phyloP scores from a whole-genome alignment of 257 asterid species.

The Thymus mandschuricus region DNA sequence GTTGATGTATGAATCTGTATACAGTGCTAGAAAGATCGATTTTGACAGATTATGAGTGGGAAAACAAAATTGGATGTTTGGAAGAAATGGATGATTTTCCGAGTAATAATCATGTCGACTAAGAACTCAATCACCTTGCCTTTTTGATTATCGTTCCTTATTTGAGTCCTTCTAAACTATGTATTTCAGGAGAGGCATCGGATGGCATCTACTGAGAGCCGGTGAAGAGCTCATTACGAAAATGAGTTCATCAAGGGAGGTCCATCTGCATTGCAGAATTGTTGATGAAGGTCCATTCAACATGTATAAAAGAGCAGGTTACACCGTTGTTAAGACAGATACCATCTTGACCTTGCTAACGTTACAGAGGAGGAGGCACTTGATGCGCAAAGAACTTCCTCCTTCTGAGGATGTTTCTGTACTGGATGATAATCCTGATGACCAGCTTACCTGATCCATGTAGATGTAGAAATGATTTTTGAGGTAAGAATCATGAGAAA shows the following conservation, averaged over 20 bases:
- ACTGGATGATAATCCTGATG: conserved; percentile 44
- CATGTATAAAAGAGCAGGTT: conserved; percentile 88
- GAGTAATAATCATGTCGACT: too few relatives aligned
- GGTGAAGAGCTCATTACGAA: conserved; percentile 77
- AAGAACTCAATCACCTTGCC: neutral
- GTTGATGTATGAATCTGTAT: neutral
- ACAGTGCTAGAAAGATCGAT: too few relatives aligned
- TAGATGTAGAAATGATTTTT: conserved; percentile 27
- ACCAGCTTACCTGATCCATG: conserved; percentile 40
- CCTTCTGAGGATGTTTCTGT: conserved; percentile 42
- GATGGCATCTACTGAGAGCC: conserved; percentile 90
- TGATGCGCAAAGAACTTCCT: conserved; percentile 82
- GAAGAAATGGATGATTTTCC: neutral
- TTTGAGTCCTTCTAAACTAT: conserved; percentile 10
- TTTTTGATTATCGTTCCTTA: neutral
- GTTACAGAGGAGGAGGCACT: conserved; percentile 86
- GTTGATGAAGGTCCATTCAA: conserved; percentile 81
- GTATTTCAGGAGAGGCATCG: conserved; percentile 84
- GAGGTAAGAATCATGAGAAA: conserved; percentile 40
- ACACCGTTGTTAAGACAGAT: conserved; percentile 74
- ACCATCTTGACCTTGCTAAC: conserved; percentile 70
- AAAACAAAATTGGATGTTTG: neutral
- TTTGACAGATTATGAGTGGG: neutral
- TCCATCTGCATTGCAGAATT: conserved; percentile 87
- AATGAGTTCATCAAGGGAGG: conserved; percentile 76